These are phyloP conservation scores for Solanum aculeatissimum DNA, from an alignment of 305 asterid genomes.

Conservation along the genomic window DNA sequence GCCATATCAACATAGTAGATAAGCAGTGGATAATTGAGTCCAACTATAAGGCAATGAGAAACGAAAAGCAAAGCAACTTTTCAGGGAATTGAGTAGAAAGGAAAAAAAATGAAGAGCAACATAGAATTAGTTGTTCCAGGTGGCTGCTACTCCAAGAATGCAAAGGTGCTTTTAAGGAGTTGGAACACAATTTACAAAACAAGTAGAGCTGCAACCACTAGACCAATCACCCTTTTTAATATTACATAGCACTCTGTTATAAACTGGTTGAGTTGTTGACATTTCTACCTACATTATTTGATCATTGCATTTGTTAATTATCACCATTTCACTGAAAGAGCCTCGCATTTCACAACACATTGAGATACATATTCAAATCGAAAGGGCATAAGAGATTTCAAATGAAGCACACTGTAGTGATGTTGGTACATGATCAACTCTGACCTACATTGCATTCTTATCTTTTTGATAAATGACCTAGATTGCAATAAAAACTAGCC, in stretches of 20 bases:
- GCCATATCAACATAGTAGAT: background rate
- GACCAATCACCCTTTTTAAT: background rate
- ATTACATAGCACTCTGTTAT: background rate
- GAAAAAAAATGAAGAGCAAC: background rate
- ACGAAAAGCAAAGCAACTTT: background rate
- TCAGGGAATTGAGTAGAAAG: background rate
- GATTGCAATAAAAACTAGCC: background rate
- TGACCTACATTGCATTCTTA: background rate
- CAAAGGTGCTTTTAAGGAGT: background rate
- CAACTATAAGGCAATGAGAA: background rate
- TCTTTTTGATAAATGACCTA: background rate
- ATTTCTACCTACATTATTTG: background rate
- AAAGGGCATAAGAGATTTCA: background rate
- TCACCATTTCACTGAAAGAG: background rate
- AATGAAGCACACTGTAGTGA: background rate
- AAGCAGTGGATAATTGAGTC: background rate
- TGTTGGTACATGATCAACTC: background rate
- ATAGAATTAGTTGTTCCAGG: background rate
- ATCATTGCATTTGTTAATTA: background rate
- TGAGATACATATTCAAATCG: background rate
- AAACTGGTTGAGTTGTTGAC: background rate
- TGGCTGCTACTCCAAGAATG: background rate
- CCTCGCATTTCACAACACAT: background rate
- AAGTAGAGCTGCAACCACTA: background rate
- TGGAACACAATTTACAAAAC: background rate